Base-by-base conservation (phyloP, 257 asterid species). In the Solanum neorickii region DNA sequence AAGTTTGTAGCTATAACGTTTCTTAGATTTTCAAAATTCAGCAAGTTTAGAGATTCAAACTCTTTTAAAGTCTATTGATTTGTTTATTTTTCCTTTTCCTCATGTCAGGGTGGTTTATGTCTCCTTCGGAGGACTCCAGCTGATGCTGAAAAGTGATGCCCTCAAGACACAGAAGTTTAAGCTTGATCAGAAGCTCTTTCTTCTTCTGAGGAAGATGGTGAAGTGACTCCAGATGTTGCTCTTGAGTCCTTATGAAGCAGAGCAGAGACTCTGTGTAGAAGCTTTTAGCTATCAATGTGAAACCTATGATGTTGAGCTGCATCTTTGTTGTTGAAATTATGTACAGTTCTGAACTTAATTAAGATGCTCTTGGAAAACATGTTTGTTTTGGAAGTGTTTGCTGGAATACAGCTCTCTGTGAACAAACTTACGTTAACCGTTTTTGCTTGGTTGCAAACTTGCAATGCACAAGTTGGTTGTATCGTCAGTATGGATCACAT, bases 41-140 rank as follows among this genome's bases (percentile, higher is more conserved):
- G 23, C 2, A 29, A 68, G 87, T 49, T 27, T 85, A 85, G 62
- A 42, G 68, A 66, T 85, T 33, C 87, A 41, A 46, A 46, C 66
- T 80, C 49, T 84, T 86, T 31, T n/a, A 31, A 72, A 25, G 86
- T 31, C 69, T 13, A 83, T 59, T 86, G 42, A 59, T 83, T 62
- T 76, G 76, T 66, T 46, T 9, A 78, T 82, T 87, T 68, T 84
- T 74, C 35, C 39, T 78, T 25, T 70, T 8, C 80, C 29, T 82
- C 47, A 59, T 87, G 84, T 86, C 94, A 96, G 98, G 87, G 93
- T 60, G 83, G 94, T 90, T 9, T 92, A 91, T 74, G 88, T 96
- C 72, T 96, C 99, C 12, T 95, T 94, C 62, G 99, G 99, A 86
- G 99, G 98, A 82, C 98, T 96, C 91, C 98, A 96, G 84, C 84